Base-by-base conservation (phyloP, 2,329 filamentous ascomycete genomes). In the Xylaria sp. region DNA sequence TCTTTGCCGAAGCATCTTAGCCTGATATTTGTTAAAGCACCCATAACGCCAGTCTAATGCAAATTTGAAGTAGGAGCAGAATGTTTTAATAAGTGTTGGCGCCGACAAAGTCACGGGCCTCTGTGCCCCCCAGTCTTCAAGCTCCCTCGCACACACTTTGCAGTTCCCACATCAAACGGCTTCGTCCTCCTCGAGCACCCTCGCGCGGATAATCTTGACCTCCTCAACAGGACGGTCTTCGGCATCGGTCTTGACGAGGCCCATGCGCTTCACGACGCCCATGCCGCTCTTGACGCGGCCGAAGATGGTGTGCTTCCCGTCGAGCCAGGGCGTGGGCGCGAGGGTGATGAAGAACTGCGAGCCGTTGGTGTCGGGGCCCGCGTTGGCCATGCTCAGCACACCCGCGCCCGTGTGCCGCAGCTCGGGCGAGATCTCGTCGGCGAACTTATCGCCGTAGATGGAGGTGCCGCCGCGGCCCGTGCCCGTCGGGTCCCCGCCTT, bases 241-340 rank as follows among this genome's bases (percentile, higher is more conserved):
- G 8, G 83, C 82, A 28, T 89, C 93, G 0, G 94, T 97, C 83
- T 92, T 93, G 59, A 97, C 94, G 67, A 96, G 80, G 0, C 94
- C 96, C 89, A 99, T 92, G 73, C 94, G 87, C 84, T 93, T 91
- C 34, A 98, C 90, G n/a, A 95, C 86, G 66, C 87, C 85, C 87
- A 98, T 89, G 0, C 96, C 96, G 64, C 82, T 88, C 83, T 92
- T 94, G 48, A 99, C 94, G 63, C 95, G 85, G 0, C 96, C 96
- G 79, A 99, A 99, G 74, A 99, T 97, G 12, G 94, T 97, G 80
- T 99, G 95, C 81, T 97, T 98, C 25, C 94, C 94, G 81, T 99
- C 96, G 69, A 99, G 83, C 95, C 95, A 98, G 0, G 96, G 96
- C 18, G 96, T 95, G 4, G 95, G 95, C 8, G 94, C 95, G 41